These are phyloP conservation scores for Trichoderma breve DNA, from an alignment of 2,329 filamentous ascomycete species.

Conservation along the genomic window DNA sequence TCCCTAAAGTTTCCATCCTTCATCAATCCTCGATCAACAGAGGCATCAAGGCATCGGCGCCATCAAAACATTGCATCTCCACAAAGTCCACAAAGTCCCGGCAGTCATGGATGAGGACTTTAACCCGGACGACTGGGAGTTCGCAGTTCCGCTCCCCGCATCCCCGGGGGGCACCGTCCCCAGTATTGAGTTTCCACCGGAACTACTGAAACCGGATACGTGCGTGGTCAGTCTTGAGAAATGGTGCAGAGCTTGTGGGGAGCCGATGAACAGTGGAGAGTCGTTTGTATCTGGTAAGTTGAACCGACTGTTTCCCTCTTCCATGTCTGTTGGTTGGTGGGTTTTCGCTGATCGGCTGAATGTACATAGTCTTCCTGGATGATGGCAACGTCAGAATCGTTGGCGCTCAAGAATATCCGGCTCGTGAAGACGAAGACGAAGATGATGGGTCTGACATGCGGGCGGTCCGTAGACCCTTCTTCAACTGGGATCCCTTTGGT, in stretches of 20 bases:
- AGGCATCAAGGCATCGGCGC: neutral
- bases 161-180: neutral
- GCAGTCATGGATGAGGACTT: neutral
- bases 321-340: neutral
- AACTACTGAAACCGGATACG: fast-evolving
- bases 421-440: neutral
- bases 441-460: neutral
- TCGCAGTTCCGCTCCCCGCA: neutral
- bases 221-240: neutral
- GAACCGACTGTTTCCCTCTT: neutral
- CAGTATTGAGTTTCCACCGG: neutral
- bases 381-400: neutral
- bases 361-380: neutral
- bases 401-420: neutral
- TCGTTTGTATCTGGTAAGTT: neutral
- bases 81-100: neutral
- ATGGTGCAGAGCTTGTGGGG: neutral
- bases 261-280: neutral
- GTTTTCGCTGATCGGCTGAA: neutral
- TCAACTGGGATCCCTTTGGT: neutral
- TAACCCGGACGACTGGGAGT: neutral
- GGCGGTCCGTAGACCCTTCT: neutral
- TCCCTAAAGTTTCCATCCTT: neutral
- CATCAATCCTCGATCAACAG: neutral
- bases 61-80: neutral